Conservation (phyloP, 495 filamentous ascomycete species). For the Aspergillus cristatus region DNA sequence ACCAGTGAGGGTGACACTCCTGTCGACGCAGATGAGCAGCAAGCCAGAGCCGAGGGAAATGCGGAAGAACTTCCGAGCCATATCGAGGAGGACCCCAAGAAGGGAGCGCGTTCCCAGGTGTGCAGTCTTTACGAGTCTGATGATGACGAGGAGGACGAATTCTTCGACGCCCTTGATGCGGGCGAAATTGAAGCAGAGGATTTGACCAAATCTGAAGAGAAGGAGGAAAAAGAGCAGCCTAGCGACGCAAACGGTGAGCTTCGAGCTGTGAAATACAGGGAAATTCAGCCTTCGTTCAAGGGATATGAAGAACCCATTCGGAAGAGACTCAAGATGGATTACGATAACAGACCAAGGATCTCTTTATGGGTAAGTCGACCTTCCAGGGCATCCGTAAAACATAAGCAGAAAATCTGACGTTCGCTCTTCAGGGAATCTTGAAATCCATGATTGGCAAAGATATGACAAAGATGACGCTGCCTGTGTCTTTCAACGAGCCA, state of each 20-base stretch:
- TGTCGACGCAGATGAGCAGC: slow-evolving; percentile 12
- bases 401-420: too few relatives aligned
- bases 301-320: slow-evolving; percentile 87
- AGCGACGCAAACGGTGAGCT: slow-evolving; percentile 37
- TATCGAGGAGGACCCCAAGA: slow-evolving; percentile 10
- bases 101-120: slow-evolving; percentile 23
- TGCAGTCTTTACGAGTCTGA: slow-evolving; percentile 63
- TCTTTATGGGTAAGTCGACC: slow-evolving; percentile 74
- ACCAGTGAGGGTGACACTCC: slow-evolving; percentile 5
- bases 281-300: slow-evolving; percentile 68
- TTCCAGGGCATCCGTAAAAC: too few relatives aligned
- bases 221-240: slow-evolving; percentile 36
- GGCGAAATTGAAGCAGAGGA: slow-evolving; percentile 76
- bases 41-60: slow-evolving; percentile 5
- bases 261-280: slow-evolving; percentile 37
- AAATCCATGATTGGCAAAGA: slow-evolving; percentile 99
- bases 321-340: slow-evolving; percentile 74
- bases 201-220: slow-evolving; percentile 36
- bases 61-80: slow-evolving; percentile 13
- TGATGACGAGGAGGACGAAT: slow-evolving; percentile 81
- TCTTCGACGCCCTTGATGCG: slow-evolving; percentile 93
- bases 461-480: slow-evolving; percentile 99
- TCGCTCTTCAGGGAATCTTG: slow-evolving; percentile 61
- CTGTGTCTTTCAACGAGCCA: slow-evolving; percentile 97
- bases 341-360: slow-evolving; percentile 86